Evolutionary conservation across 768 basidiomycete genomes (phyloP).

Genomic region (Boletus subparvulus): DNA sequence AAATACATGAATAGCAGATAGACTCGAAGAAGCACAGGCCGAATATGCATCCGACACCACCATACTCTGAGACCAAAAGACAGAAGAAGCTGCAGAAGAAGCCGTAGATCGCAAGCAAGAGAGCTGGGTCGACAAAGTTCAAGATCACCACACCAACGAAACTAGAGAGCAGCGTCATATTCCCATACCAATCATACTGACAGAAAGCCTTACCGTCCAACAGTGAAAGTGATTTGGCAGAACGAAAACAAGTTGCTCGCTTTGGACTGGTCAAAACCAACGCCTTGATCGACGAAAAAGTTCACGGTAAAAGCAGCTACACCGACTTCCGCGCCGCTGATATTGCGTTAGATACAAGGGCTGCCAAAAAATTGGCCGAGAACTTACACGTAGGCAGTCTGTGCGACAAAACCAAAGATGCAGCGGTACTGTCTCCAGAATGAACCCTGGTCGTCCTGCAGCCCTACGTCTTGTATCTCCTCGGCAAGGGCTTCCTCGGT

Average conservation of each 20-base stretch:
- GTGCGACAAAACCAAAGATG: conserved; percentile 70
- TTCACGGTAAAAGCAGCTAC: conserved; percentile 70
- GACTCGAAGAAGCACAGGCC: conserved; percentile 73
- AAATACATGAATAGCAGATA: conserved; percentile 71
- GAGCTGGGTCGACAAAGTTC: conserved; percentile 62
- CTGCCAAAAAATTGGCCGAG: not conserved
- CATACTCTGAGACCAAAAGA: conserved; percentile 51
- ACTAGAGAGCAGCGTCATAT: conserved; percentile 32
- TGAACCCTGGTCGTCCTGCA: conserved; percentile 45
- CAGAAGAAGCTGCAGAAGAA: conserved; percentile 51
- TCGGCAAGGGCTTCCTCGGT: conserved; percentile 61
- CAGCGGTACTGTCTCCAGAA: conserved; percentile 72
- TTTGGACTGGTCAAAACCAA: conserved; percentile 49
- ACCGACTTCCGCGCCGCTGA: conserved; percentile 61
- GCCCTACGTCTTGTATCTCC: conserved; percentile 45
- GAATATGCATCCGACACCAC: conserved; percentile 62
- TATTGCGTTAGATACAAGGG: not conserved
- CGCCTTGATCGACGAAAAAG: conserved; percentile 61
- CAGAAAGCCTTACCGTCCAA: conserved; percentile 46
- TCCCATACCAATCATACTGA: not conserved
- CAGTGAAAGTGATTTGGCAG: conserved; percentile 67
- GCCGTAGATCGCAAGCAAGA: conserved; percentile 57
- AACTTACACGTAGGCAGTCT: conserved; percentile 62
- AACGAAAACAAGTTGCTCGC: conserved; percentile 70
- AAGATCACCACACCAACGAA: conserved; percentile 63